Evolutionary conservation across 768 basidiomycete species (phyloP), one percentile per base, ranked within the genome.

Genomic region (Suillus plorans): DNA sequence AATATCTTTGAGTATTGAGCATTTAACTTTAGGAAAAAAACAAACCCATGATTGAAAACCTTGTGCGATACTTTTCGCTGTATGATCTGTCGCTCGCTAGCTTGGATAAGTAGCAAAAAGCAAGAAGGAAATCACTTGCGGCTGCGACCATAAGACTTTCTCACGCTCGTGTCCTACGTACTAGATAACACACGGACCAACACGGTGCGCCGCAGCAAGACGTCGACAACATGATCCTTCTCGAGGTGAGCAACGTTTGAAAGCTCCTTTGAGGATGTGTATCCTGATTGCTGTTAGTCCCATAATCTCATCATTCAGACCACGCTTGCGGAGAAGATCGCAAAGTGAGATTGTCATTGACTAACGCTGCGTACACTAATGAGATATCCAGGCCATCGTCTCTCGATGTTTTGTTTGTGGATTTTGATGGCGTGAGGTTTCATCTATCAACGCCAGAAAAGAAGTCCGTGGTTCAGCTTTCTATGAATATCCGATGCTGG

Each of bases 401-500:
- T 37, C 82, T 98, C 66, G 97, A 99, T 80, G 91, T 99, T 63
- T 87, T 93, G 64, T 99, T 99, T 71, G 97, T 99, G 61, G 97
- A 99, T 79, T 99, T 95, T 70, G 97, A 99, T 75, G 91, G 94
- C 58, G 95, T 98, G 62, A 87, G 95, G 52, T 99, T 98, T 80
- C 96, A 91, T 76, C 79, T 99, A 56, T 92, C 92, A 16, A 95
- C 95, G 0, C 91, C 91, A 4, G 87, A 92, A 28, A 88, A 90
- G 74, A 94, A 97, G 82, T 89, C 91, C 0, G 73, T 83, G 5
- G 81, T 99, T 25, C 80, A 92, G 45, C 85, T 99, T 25, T 99
- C 97, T 37, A 99, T 99, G 95, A 89, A 90, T 76, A 95, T 99
- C 64, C 90, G 93, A 58, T 99, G 97, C 80, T 99, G 97, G 97